phyloP scores from a whole-genome alignment of 208 protist genomes.

The Trypanosoma cruzi region DNA sequence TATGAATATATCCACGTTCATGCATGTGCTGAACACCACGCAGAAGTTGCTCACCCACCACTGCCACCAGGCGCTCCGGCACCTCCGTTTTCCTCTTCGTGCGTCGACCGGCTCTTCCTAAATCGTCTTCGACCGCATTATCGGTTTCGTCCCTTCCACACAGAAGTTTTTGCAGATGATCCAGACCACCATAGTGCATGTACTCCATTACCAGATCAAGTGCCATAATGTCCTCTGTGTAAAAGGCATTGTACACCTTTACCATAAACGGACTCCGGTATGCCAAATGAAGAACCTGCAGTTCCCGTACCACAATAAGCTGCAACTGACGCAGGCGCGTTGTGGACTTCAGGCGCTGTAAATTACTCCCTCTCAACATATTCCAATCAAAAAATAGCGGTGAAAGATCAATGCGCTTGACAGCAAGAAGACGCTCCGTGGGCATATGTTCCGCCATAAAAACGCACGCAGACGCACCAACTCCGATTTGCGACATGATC shows the following conservation, averaged over 20 bases:
- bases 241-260: conserved; percentile 92
- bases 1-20: conserved; percentile 80
- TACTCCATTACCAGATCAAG: conserved; percentile 92
- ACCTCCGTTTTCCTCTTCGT: conserved; percentile 44
- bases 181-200: conserved; percentile 88
- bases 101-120: background rate
- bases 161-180: conserved; percentile 42
- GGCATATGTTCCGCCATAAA: conserved; percentile 72
- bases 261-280: conserved; percentile 91
- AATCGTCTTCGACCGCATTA: conserved; percentile 8
- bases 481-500: conserved; percentile 42
- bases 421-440: conserved; percentile 63
- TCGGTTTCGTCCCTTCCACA: conserved; percentile 9
- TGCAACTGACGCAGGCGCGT: conserved; percentile 60
- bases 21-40: conserved; percentile 89
- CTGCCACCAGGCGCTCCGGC: conserved; percentile 79
- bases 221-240: conserved; percentile 41
- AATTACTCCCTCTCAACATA: conserved; percentile 23
- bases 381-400: conserved; percentile 49
- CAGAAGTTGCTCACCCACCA: conserved; percentile 83
- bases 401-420: conserved; percentile 81
- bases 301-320: conserved; percentile 72
- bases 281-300: conserved; percentile 85
- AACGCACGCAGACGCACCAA: conserved; percentile 78
- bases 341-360: conserved; percentile 14